Percentiles rank a stretch among this genome's conserved stretches.
phyloP scores from a whole-genome alignment of 2,329 filamentous ascomycete species.

The Colletotrichum sansevieriae region DNA sequence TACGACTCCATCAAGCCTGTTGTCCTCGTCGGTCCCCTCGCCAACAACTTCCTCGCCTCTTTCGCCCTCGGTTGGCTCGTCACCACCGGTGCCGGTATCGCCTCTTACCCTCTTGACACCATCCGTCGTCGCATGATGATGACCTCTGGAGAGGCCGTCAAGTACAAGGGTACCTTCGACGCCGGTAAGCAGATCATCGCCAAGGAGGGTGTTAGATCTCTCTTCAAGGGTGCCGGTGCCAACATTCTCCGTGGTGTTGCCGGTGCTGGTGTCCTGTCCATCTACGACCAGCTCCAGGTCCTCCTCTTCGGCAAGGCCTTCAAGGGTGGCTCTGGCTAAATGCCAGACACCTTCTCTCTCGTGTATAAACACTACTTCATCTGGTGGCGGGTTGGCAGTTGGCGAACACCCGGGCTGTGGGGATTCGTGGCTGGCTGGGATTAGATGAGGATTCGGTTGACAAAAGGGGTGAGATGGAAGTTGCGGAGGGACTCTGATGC shows the following conservation, averaged over 20 bases:
- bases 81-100: slow-evolving; percentile 99
- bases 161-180: slow-evolving; percentile 98
- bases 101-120: slow-evolving; percentile 99
- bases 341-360: slow-evolving; percentile 49
- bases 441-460: slow-evolving; percentile 53
- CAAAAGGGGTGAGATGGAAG: slow-evolving; percentile 61
- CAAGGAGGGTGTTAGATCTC: slow-evolving; percentile 97
- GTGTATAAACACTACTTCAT: slow-evolving; percentile 58
- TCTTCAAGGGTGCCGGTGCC: slow-evolving; percentile 99
- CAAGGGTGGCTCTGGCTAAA: slow-evolving; percentile 75
- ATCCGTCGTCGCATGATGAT: slow-evolving; percentile 99
- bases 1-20: slow-evolving; percentile 99
- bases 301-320: slow-evolving; percentile 99
- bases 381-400: slow-evolving; percentile 48
- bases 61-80: slow-evolving; percentile 99
- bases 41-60: slow-evolving; percentile 99
- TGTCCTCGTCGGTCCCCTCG: slow-evolving; percentile 88
- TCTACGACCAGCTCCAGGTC: slow-evolving; percentile 99
- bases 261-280: slow-evolving; percentile 99
- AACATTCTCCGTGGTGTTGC: slow-evolving; percentile 99
- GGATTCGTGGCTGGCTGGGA: slow-evolving; percentile 44
- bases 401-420: slow-evolving; percentile 53
- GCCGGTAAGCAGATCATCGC: slow-evolving; percentile 96
- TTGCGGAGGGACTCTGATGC: slow-evolving; percentile 59
- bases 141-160: slow-evolving; percentile 97